Evolutionary conservation across 2,329 filamentous ascomycete genomes (phyloP), one percentile per base, ranked within the genome.

Genomic region (Malbranchea zuffiana): DNA sequence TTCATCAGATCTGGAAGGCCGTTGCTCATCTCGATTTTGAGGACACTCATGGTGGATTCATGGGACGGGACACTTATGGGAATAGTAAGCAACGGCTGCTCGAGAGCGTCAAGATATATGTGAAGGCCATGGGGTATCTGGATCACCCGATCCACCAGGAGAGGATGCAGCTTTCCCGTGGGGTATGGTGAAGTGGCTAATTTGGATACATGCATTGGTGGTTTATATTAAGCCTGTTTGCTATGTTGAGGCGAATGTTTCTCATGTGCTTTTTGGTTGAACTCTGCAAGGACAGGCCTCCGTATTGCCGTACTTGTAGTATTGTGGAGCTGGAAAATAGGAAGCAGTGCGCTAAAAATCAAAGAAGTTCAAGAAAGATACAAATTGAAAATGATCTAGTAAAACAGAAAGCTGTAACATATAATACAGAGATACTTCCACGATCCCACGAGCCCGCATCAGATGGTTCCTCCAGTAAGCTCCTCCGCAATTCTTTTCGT

Each of bases 71-170:
- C 47, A 73, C 85, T 2, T 61, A 68, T 40, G 59, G 50, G 4
- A 60, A 67, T 44, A 63, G 83, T 37, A 85, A 80, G 63, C 52
- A 54, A 41, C 70, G 80, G 44, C 68, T 88, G 17, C 50, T 86
- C 51, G 74, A 84, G 42, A 87, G 82, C 53, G 83, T 83, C 69
- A 74, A 83, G 63, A 81, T 84, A 13, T 80, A 85, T 51, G 64
- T 78, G 2, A 63, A 53, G 45, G 62, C 51, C 3, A 59, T 59
- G 55, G 56, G 57, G 11, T 54, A 56, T 44, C 33, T 37, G 12
- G 51, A 53, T 30, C 55, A 59, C 48, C 48, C 50, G 31, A 55
- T 59, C 37, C 49, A 50, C 40, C 35, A 40, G 35, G 52, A 52
- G 40, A 39, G 40, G 21, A 37, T 35, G n/a, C n/a, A n/a, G 23